Evolutionary conservation across 805 yeast genomes (phyloP).

Genomic region (Hanseniaspora clermontiae): DNA sequence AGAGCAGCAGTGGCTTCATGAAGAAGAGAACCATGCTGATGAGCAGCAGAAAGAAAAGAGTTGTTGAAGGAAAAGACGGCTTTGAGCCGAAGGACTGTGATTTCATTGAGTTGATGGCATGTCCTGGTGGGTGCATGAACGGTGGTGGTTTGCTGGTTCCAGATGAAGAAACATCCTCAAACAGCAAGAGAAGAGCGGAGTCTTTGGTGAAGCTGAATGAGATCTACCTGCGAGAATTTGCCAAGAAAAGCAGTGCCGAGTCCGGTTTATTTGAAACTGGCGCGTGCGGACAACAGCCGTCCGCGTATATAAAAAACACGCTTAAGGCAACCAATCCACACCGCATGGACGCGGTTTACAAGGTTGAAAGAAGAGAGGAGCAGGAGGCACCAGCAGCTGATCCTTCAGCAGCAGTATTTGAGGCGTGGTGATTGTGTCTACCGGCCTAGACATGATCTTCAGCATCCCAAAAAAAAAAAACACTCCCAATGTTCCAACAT

Average conservation of each 20-base stretch:
- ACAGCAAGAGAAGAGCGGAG: conserved; percentile 8
- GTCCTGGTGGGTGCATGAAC: conserved; percentile 94
- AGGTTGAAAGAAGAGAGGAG: background rate
- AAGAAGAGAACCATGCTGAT: conserved; percentile 20
- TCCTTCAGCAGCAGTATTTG: background rate
- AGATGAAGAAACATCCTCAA: conserved; percentile 22
- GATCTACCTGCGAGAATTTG: conserved; percentile 13
- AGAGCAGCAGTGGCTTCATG: conserved; percentile 19
- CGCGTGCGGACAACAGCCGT: background rate
- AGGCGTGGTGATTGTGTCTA: background rate
- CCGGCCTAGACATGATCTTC: too few species aligned
- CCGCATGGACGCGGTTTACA: background rate
- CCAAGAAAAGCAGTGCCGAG: background rate
- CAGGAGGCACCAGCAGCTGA: background rate
- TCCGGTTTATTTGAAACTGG: background rate
- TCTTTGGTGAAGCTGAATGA: conserved; percentile 11
- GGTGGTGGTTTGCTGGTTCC: conserved; percentile 79
- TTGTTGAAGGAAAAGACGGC: conserved; percentile 11
- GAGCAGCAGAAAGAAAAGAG: background rate
- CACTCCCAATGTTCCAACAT: too few species aligned
- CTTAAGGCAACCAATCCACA: too few species aligned
- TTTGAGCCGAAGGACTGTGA: conserved; percentile 58
- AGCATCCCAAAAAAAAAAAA: too few species aligned
- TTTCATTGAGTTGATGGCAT: conserved; percentile 92
- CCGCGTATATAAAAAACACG: background rate